Conservation (phyloP, 169 alveolate species). For the Theileria orientalis region DNA sequence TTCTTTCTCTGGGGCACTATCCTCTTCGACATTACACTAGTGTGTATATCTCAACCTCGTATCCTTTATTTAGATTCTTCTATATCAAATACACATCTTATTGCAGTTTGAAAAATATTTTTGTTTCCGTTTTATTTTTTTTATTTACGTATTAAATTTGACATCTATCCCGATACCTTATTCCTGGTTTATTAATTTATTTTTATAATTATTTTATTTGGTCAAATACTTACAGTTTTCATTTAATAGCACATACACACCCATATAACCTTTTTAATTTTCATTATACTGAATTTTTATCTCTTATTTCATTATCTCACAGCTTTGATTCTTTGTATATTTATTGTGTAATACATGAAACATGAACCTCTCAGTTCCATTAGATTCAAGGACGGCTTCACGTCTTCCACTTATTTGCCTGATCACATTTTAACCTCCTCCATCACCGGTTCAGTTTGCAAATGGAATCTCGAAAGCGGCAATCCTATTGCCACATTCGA, state of each 20-base stretch:
- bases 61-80: background rate
- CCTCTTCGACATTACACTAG: background rate
- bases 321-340: background rate
- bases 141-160: background rate
- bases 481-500: constrained; percentile 18
- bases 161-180: background rate
- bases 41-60: background rate
- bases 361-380: constrained; percentile 13
- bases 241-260: background rate
- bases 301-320: background rate
- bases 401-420: constrained; percentile 29
- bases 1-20: background rate
- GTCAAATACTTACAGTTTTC: background rate
- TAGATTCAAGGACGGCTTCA: constrained; percentile 42
- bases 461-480: constrained; percentile 43
- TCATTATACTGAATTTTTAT: background rate
- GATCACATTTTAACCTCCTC: constrained; percentile 40
- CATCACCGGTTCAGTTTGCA: constrained; percentile 38
- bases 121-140: background rate
- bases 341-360: constrained; percentile 9
- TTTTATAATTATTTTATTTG: too few relatives aligned
- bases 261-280: background rate
- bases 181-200: too few relatives aligned
- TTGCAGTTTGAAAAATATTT: background rate
- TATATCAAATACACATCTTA: background rate